phyloP scores from a whole-genome alignment of 768 basidiomycete genomes.

The Lyophyllum shimeji region DNA sequence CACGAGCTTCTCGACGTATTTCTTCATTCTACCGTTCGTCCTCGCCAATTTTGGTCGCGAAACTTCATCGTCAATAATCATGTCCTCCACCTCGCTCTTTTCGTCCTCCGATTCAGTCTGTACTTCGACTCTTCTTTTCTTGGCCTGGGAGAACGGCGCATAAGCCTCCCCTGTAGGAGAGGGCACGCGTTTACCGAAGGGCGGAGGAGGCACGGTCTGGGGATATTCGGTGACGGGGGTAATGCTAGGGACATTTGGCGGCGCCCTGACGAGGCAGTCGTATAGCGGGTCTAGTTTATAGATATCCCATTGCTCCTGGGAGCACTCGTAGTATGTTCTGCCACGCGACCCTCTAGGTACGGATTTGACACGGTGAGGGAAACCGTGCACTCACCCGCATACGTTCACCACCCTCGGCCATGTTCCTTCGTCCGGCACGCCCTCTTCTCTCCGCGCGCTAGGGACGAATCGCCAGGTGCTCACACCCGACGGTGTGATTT shows the following conservation, averaged over 20 bases:
- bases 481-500: constrained; percentile 55
- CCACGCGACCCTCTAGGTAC: constrained; percentile 12
- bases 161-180: constrained; percentile 10
- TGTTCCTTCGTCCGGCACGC: constrained; percentile 60
- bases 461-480: constrained; percentile 80
- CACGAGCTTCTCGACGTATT: constrained; percentile 30
- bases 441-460: constrained; percentile 56
- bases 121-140: constrained; percentile 3
- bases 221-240: constrained; percentile 19
- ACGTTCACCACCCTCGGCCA: constrained; percentile 71
- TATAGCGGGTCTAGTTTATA: constrained; percentile 81
- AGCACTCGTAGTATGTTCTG: constrained; percentile 50
- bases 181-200: constrained; percentile 12
- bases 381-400: constrained; percentile 58
- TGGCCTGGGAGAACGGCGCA: background rate
- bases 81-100: constrained; percentile 50
- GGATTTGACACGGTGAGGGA: background rate
- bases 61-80: constrained; percentile 42
- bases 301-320: constrained; percentile 84
- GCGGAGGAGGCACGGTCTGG: constrained; percentile 13
- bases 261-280: constrained; percentile 54
- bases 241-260: constrained; percentile 38
- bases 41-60: constrained; percentile 19
- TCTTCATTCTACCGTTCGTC: constrained; percentile 20
- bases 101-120: constrained; percentile 26